Conservation (phyloP, 345 rosid species). For the Brassica nigra region DNA sequence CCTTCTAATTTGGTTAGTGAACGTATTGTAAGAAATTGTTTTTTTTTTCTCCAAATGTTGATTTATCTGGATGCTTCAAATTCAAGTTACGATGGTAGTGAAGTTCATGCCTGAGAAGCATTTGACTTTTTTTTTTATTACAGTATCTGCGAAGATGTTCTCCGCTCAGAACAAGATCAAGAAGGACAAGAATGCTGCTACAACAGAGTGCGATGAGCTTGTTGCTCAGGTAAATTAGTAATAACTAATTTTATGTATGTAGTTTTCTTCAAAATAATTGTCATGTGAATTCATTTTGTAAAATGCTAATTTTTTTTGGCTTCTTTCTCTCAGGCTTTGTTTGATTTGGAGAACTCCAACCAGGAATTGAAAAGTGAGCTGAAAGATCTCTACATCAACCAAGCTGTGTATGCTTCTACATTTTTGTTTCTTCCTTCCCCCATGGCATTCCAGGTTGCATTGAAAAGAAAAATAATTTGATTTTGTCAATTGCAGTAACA, state of each 20-base stretch:
- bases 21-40: not conserved
- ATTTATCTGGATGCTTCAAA: not conserved
- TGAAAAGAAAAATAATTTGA: not conserved
- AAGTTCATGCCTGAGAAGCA: not conserved
- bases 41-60: not conserved
- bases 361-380: slow-evolving; percentile 79
- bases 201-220: slow-evolving; percentile 78
- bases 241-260: not conserved
- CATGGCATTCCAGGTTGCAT: not conserved
- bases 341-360: slow-evolving; percentile 85
- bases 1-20: not conserved
- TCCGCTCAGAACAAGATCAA: slow-evolving; percentile 80
- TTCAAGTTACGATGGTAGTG: not conserved
- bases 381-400: slow-evolving; percentile 80
- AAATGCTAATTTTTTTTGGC: not conserved
- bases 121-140: not conserved
- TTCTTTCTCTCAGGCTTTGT: slow-evolving; percentile 56
- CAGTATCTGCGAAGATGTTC: slow-evolving; percentile 61
- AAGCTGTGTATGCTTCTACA: slow-evolving; percentile 63
- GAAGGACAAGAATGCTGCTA: slow-evolving; percentile 75
- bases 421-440: not conserved
- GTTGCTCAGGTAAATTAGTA: slow-evolving; percentile 68
- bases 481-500: slow-evolving; percentile 48
- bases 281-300: not conserved
- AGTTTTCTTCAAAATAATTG: not conserved